Evolutionary conservation across 805 yeast species (phyloP), one percentile per base, ranked within the genome.

Genomic region (Starmerella ratchasimensis): DNA sequence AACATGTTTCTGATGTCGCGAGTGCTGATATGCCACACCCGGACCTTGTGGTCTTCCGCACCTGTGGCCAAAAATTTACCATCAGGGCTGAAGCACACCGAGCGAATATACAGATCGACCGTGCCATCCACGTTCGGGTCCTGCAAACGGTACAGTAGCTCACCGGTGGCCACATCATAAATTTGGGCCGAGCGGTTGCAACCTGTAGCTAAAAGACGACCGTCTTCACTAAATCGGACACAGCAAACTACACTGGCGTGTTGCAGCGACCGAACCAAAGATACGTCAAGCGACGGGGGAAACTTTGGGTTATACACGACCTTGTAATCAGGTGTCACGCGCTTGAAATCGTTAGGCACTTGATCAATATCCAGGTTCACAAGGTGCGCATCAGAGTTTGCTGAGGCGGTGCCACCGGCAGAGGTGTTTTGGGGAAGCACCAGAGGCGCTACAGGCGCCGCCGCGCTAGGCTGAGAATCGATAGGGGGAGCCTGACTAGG

Each of bases 181-280:
- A 88, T 94, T 60, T 86, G 95, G 3, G 97, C 90, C 30, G 93
- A 73, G 57, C 84, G 82, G 64, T 88, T 90, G 65, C 96, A 86
- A 34, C 98, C 98, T 13, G 97, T 88, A 19, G 97, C 98, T 49
- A 88, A 67, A 55, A 72, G 81, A 61, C 80, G 79, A 45, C 97
- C 97, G 57, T 83, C 94, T 47, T 74, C 74, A 41, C 86, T 76
- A 65, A 90, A 88, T 44, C 93, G 71, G 41, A 88, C 97, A 61
- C 97, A 88, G 65, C 97, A 90, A 35, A 88, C 97, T 31, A 88
- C 97, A 2, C 94, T 80, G 13, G 84, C 71, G 63, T 90, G 97
- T 56, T 81, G 93, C 50, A 88, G 71, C 11, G 94, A 78, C 55
- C 80, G 90, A 49, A 84, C 81, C 45, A 88, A 68, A 35, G 84